Base-by-base conservation (phyloP, 768 basidiomycete genomes). In the Boletus insuetus region DNA sequence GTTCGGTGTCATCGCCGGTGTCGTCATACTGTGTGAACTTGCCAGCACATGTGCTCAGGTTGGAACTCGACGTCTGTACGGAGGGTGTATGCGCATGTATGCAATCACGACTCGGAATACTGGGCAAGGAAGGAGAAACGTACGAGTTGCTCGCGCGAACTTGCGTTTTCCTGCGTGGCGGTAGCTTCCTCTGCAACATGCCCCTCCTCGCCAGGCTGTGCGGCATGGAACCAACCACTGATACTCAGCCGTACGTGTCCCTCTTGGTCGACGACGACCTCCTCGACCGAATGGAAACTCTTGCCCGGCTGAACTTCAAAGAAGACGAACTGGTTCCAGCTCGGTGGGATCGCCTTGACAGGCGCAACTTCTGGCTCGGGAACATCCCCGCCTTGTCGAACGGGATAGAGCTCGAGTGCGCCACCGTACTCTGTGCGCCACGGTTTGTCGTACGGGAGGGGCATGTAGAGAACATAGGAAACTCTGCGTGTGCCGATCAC, bases 401-500 rank as follows among this genome's bases (percentile, higher is more conserved):
- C 84, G 3, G 94, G 93, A 70, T 96, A 98, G 19, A 98, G 82
- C 71, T 98, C 96, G 43, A 98, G 81, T 4, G 94, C 89, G 26
- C 96, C 96, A 34, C 96, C 96, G 85, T 89, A 97, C 57, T 89
- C 86, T 42, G 83, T 80, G 66, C 88, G 81, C 96, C 96, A 98
- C 44, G 83, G 77, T 56, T 84, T 77, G 64, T 80, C 81, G 68
- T 79, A 73, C 26, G 88, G 86, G 59, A 87, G 79, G 19, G 95
- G 95, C 81, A 98, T 89, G 75, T 98, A 98, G 46, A 98, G 85
- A 73, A 98, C 96, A 76, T 96, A 98, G 1, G 92, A 95, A 50
- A 98, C 89, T 40, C 93, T 84, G 24, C 96, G 87, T 9, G 93
- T 83, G 57, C 94, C 94, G 67, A 98, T 98, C 24, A 96, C 95